phyloP scores from a whole-genome alignment of 1,139 yeast genomes.

The Zhuliangozyma parablackwelliae region DNA sequence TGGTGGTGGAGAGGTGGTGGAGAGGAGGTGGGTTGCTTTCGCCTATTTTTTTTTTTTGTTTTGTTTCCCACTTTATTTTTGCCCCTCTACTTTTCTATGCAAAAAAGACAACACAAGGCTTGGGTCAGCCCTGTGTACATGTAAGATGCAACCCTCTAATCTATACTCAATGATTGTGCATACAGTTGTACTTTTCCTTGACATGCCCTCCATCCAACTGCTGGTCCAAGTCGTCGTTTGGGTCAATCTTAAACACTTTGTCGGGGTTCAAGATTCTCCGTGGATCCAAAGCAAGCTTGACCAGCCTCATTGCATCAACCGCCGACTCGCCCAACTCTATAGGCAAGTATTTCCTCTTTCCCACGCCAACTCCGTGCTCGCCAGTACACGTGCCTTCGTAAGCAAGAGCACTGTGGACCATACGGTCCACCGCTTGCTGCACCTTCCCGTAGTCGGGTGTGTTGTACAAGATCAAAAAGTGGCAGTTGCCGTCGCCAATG shows the following conservation, averaged over 20 bases:
- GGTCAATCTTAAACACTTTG: constrained; percentile 34
- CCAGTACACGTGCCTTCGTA: constrained; percentile 46
- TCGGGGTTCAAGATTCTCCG: constrained; percentile 31
- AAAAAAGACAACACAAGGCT: background rate
- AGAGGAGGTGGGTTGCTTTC: background rate
- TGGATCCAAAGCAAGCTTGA: constrained; percentile 27
- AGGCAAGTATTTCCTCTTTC: constrained; percentile 36
- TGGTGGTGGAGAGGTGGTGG: background rate
- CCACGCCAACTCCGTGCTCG: constrained; percentile 47
- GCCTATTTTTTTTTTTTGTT: background rate
- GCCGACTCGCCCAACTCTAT: constrained; percentile 33
- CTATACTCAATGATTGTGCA: constrained; percentile 9
- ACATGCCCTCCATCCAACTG: constrained; percentile 21
- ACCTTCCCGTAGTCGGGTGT: constrained; percentile 34
- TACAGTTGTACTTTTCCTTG: constrained; percentile 7
- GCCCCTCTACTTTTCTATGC: background rate
- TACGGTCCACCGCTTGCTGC: constrained; percentile 40
- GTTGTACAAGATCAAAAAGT: constrained; percentile 48
- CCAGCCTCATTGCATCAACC: constrained; percentile 41
- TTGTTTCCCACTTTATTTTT: background rate
- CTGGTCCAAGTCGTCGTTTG: constrained; percentile 32
- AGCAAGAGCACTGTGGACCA: constrained; percentile 45
- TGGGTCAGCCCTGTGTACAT: background rate
- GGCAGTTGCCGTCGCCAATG: constrained; percentile 64
- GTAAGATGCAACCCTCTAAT: background rate